Percentiles rank a stretch among this genome's conserved stretches.
Conservation (phyloP, 371 early-diverging fungal genomes). For the Mortierella sp. region DNA sequence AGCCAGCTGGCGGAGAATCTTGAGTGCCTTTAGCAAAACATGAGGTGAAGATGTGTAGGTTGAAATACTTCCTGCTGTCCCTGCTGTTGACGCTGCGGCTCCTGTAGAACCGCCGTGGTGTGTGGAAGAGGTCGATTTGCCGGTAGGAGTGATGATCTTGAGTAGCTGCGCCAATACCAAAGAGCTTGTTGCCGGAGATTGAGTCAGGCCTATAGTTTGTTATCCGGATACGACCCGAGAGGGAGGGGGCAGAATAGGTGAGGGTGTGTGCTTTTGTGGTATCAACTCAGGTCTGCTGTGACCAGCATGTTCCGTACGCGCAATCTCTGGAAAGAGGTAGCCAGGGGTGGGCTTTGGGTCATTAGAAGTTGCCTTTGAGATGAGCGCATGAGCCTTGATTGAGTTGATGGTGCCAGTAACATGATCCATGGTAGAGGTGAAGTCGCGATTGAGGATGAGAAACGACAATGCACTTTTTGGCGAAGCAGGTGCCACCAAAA, state of each 20-base stretch:
- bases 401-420: constrained; percentile 34
- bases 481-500: too few species aligned
- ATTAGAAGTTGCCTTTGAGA: constrained; percentile 41
- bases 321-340: constrained; percentile 51
- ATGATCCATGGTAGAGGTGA: constrained; percentile 21
- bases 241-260: neutral
- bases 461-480: too few species aligned
- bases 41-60: constrained; percentile 32
- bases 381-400: constrained; percentile 40
- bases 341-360: constrained; percentile 52
- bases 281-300: too few species aligned
- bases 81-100: constrained; percentile 2
- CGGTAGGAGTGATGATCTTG: constrained; percentile 33
- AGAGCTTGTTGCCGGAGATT: constrained; percentile 27
- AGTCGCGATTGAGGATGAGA: neutral
- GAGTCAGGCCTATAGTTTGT: constrained; percentile 28
- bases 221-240: neutral
- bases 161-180: constrained; percentile 38
- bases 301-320: too few species aligned
- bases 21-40: constrained; percentile 46
- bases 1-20: constrained; percentile 49
- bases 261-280: too few species aligned
- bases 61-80: constrained; percentile 1
- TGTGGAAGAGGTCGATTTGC: constrained; percentile 4
- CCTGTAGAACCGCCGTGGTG: constrained; percentile 1